Evolutionary conservation across 2,329 filamentous ascomycete genomes (phyloP).

Genomic region (Huntiella abstrusa): DNA sequence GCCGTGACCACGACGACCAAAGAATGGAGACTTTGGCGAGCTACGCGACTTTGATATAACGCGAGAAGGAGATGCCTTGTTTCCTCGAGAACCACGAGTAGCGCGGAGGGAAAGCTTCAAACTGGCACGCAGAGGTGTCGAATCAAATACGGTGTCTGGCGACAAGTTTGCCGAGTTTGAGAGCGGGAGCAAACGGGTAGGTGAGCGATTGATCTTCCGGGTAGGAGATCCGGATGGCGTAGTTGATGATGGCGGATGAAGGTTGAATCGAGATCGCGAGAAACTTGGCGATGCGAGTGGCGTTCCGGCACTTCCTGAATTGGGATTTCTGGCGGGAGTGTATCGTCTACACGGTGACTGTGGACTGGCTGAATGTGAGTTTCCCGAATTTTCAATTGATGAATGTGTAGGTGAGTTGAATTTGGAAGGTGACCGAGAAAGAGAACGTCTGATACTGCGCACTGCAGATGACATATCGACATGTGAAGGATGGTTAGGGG

Average conservation of each 20-base stretch:
- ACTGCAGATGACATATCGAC: constrained; percentile 70
- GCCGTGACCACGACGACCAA: constrained; percentile 33
- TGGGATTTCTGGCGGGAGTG: constrained; percentile 12
- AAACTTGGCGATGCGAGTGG: constrained; percentile 5
- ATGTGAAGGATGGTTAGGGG: constrained; percentile 65
- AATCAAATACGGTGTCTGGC: constrained; percentile 42
- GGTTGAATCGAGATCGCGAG: constrained; percentile 3
- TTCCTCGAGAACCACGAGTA: constrained; percentile 36
- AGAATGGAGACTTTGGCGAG: constrained; percentile 64
- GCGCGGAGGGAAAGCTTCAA: constrained; percentile 48
- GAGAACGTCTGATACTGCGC: constrained; percentile 64
- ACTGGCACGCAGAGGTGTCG: constrained; percentile 24
- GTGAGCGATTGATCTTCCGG: constrained; percentile 12
- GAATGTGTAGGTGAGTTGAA: constrained; percentile 24
- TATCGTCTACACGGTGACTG: constrained; percentile 33
- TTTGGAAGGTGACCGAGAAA: constrained; percentile 88
- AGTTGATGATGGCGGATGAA: constrained; percentile 2
- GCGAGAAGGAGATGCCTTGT: constrained; percentile 28
- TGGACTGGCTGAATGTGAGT: constrained; percentile 33
- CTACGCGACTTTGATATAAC: constrained; percentile 43
- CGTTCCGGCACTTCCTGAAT: constrained; percentile 7
- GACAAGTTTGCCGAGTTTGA: constrained; percentile 22
- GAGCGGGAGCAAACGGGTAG: constrained; percentile 8
- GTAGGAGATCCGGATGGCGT: constrained; percentile 13
- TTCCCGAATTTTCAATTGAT: constrained; percentile 25